Evolutionary conservation across 495 filamentous ascomycete genomes (phyloP).

Genomic region (Aspergillus steynii): DNA sequence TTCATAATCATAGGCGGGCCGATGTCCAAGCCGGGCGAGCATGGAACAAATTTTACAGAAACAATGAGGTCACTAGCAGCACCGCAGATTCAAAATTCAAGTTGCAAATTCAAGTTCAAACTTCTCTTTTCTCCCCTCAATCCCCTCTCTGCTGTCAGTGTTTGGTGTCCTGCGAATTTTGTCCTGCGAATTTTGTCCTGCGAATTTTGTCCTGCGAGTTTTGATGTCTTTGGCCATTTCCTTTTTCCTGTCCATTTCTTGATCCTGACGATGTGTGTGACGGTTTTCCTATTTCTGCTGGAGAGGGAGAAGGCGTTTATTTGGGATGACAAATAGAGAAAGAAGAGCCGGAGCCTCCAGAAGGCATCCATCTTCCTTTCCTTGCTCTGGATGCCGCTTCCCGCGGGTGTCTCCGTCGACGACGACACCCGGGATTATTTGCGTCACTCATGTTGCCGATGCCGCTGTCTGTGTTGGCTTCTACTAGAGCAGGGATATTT

Average conservation of each 20-base stretch:
- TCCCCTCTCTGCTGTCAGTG: conserved; percentile 15
- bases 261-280: conserved; percentile 17
- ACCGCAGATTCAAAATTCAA: conserved; percentile 23
- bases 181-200: conserved; percentile 1
- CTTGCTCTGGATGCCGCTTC: conserved; percentile 13
- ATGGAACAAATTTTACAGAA: conserved; percentile 16
- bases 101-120: conserved; percentile 24
- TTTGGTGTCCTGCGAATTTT: conserved; percentile 12
- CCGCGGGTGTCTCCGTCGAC: conserved; percentile 4
- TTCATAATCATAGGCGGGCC: conserved; percentile 30
- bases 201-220: conserved; percentile 7
- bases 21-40: conserved; percentile 20
- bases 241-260: conserved; percentile 9
- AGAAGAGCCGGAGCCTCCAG: conserved; percentile 17
- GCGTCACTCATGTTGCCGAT: conserved; percentile 6
- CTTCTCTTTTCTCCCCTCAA: conserved; percentile 4
- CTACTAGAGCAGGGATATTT: conserved; percentile 19
- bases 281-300: conserved; percentile 11
- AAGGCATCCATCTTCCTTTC: conserved; percentile 17
- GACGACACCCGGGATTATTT: conserved; percentile 6
- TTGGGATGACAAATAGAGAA: conserved; percentile 23
- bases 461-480: conserved; percentile 12
- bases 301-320: conserved; percentile 18
- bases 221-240: neutral
- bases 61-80: conserved; percentile 20